Base-by-base conservation (phyloP, 1,284 basidiomycete species). In the Trichosporon sp. region DNA sequence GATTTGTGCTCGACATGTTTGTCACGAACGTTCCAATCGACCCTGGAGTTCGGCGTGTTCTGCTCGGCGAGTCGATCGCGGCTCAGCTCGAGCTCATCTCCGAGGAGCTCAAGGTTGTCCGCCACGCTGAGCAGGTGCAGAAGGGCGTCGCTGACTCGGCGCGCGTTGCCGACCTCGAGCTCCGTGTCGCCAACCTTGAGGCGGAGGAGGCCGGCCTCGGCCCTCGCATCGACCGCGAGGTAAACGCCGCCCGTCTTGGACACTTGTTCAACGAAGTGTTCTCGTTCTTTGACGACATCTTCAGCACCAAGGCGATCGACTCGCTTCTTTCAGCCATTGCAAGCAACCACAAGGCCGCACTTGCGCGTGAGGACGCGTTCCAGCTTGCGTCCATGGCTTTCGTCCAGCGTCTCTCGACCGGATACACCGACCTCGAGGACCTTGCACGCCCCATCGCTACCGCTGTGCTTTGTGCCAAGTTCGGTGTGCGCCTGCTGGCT, bases 1-100 rank as follows among this genome's bases (percentile, higher is more conserved):
- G 70, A 0, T 74, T 79, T 67, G 63, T 80, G 1, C 68, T 82
- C 51, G 77, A 78, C 38, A 62, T 96, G n/a, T 92, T 91, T 78
- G 86, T 98, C 62, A 95, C 97, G 0, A 88, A 93, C 77, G 85
- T 90, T 3, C 93, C 95, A 1, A 84, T 98, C 66, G 97, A 99
- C 80, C 96, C 96, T 9, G 88, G 91, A 15, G 89, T 89, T 21
- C 87, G 91, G 35, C 87, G 89, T 65, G 86, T 86, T 60, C 88
- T 87, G 42, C 84, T 86, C 0, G 81, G 81, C 5, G 83, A 86
- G 44, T 88, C 90, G 60, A 84, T 87, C 75, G 75, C 78, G n/a
- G 77, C 84, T n/a, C 85, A 89, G 66, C 79, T 85, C 18, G 75
- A 80, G 0, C 78, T 85, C n/a, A 76, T 92, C 0, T 73, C 79